Evolutionary conservation across 495 filamentous ascomycete species (phyloP).

Genomic region (Podospora tetraspora): DNA sequence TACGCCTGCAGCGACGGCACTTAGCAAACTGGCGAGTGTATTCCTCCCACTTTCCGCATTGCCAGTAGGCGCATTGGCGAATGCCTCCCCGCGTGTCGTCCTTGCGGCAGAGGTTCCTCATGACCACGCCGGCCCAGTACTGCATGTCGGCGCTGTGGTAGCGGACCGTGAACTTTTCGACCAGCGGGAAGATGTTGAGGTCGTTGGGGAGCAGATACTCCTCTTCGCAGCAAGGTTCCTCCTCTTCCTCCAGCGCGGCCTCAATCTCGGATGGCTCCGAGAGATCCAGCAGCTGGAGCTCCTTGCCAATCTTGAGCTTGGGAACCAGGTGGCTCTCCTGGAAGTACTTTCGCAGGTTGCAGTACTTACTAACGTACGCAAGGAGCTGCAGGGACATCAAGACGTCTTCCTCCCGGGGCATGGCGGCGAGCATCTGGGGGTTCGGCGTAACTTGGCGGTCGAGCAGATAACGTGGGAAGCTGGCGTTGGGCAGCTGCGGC

Average conservation of each 20-base stretch:
- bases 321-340: constrained; percentile 92
- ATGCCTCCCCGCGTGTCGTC: constrained; percentile 92
- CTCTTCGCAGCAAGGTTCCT: constrained; percentile 59
- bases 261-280: constrained; percentile 48
- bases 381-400: constrained; percentile 97
- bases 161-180: constrained; percentile 95
- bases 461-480: constrained; percentile 65
- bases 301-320: constrained; percentile 79
- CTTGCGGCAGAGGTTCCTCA: constrained; percentile 97
- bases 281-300: constrained; percentile 69
- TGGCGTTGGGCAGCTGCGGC: constrained; percentile 59
- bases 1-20: constrained; percentile 90
- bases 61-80: constrained; percentile 92
- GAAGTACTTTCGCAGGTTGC: constrained; percentile 91
- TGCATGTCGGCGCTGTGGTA: constrained; percentile 96
- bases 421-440: constrained; percentile 70
- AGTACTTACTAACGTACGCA: constrained; percentile 98
- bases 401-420: constrained; percentile 95
- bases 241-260: constrained; percentile 39
- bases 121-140: constrained; percentile 98
- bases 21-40: constrained; percentile 95
- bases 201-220: constrained; percentile 91
- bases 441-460: constrained; percentile 61
- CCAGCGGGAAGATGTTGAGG: constrained; percentile 95
- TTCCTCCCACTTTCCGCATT: constrained; percentile 97